Evolutionary conservation across 495 filamentous ascomycete species (phyloP).

Genomic region (Amphirosellinia nigrospora): DNA sequence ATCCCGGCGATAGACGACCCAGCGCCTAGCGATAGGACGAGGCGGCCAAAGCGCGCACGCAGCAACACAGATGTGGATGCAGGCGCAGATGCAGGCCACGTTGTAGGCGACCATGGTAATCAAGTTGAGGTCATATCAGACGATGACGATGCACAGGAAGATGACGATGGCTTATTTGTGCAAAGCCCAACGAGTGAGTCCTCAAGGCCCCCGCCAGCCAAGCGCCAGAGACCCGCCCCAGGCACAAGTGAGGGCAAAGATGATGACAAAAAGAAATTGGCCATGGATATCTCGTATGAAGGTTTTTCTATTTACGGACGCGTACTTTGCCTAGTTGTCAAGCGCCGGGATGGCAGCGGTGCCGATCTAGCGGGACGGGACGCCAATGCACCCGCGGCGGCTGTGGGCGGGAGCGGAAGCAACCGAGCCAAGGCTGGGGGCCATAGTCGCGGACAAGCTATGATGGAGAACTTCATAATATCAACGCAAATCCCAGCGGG

Average conservation of each 20-base stretch:
- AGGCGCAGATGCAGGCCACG: slow-evolving; percentile 35
- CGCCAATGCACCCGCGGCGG: slow-evolving; percentile 31
- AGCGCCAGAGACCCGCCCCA: slow-evolving; percentile 53
- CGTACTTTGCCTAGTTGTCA: slow-evolving; percentile 88
- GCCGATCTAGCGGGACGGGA: slow-evolving; percentile 36
- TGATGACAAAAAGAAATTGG: slow-evolving; percentile 90
- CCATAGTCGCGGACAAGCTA: slow-evolving; percentile 65
- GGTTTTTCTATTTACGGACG: slow-evolving; percentile 94
- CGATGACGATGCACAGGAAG: slow-evolving; percentile 30
- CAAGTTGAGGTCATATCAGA: slow-evolving; percentile 35
- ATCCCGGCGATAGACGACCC: slow-evolving; percentile 50
- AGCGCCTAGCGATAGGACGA: slow-evolving; percentile 33
- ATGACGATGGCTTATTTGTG: slow-evolving; percentile 48
- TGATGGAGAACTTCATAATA: slow-evolving; percentile 94
- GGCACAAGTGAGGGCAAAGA: slow-evolving; percentile 46
- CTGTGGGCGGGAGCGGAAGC: slow-evolving; percentile 33
- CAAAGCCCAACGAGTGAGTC: slow-evolving; percentile 32
- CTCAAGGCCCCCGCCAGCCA: slow-evolving; percentile 46
- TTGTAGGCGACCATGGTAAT: slow-evolving; percentile 24
- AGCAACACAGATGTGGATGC: slow-evolving; percentile 38
- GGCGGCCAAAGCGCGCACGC: slow-evolving; percentile 38
- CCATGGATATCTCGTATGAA: slow-evolving; percentile 84
- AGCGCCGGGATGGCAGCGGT: slow-evolving; percentile 52
- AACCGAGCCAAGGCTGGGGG: slow-evolving; percentile 39
- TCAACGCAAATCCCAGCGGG: slow-evolving; percentile 66